phyloP scores from a whole-genome alignment of 2,329 filamentous ascomycete genomes.

The Trichoderma atroviride region DNA sequence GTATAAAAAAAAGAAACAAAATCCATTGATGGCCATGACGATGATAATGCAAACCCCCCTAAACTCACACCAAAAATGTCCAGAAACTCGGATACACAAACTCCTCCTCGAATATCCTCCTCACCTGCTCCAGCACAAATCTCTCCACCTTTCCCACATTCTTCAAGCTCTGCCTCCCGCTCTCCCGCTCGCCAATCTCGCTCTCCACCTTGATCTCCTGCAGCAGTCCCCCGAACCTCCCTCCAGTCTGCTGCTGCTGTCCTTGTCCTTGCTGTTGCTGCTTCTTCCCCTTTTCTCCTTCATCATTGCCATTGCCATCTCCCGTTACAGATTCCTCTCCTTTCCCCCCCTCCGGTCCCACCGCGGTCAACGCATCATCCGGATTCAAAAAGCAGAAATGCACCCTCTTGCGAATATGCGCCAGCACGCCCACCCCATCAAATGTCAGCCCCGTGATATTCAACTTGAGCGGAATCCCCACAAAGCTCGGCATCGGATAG shows the following conservation, averaged over 20 bases:
- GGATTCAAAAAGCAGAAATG: slow-evolving; percentile 95
- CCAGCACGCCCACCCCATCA: slow-evolving; percentile 89
- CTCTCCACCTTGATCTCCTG: slow-evolving; percentile 96
- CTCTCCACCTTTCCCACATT: slow-evolving; percentile 99
- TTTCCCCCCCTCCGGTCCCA: slow-evolving; percentile 52
- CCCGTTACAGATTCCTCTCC: not conserved
- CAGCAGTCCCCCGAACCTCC: slow-evolving; percentile 70
- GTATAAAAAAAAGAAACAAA: not conserved
- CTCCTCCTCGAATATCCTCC: slow-evolving; percentile 96
- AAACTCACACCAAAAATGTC: slow-evolving; percentile 81
- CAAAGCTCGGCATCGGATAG: slow-evolving; percentile 98
- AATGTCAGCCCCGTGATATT: slow-evolving; percentile 95
- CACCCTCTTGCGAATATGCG: slow-evolving; percentile 83
- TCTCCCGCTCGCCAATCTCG: slow-evolving; percentile 91
- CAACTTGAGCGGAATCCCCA: slow-evolving; percentile 89
- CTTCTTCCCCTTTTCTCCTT: slow-evolving; percentile 34
- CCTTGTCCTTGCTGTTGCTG: not conserved
- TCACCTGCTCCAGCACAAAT: slow-evolving; percentile 94
- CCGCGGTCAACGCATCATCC: slow-evolving; percentile 80
- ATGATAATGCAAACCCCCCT: not conserved
- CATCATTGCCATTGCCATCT: not conserved
- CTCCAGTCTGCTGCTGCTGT: slow-evolving; percentile 33
- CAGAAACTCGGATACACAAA: slow-evolving; percentile 98
- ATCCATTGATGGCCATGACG: not conserved
- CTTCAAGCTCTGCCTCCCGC: slow-evolving; percentile 91